A percentile compares a stretch with the other conserved stretches of the same genome.
Conservation (phyloP, 2,329 filamentous ascomycete species). For the Aspergillus novofumigatus region DNA sequence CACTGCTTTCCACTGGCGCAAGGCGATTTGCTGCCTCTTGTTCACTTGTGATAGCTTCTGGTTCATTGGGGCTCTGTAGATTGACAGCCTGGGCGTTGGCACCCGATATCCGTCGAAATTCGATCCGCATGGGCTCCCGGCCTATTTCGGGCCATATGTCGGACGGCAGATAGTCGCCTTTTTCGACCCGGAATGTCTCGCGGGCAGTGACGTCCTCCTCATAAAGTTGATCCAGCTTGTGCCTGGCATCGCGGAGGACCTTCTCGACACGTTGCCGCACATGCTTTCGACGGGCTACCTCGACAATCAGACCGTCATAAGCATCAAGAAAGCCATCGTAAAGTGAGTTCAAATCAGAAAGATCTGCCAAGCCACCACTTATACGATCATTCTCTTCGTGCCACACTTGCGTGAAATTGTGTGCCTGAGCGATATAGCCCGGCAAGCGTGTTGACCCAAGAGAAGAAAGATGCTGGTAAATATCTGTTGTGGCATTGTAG, state of each 20-base stretch:
- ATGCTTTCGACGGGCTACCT: slow-evolving; percentile 69
- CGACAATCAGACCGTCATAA: slow-evolving; percentile 79
- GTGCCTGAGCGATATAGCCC: slow-evolving; percentile 45
- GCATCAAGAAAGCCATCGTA: slow-evolving; percentile 83
- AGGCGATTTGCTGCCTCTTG: slow-evolving; percentile 5
- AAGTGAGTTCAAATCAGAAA: slow-evolving; percentile 72
- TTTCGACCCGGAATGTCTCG: slow-evolving; percentile 73
- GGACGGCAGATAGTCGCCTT: slow-evolving; percentile 80
- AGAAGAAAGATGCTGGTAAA: slow-evolving; percentile 63
- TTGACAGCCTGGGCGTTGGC: slow-evolving; percentile 27
- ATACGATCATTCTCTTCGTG: slow-evolving; percentile 69
- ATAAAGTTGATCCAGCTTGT: slow-evolving; percentile 70
- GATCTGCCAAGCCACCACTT: slow-evolving; percentile 64
- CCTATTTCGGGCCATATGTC: slow-evolving; percentile 80
- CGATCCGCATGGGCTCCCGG: slow-evolving; percentile 50
- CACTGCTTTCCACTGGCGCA: slow-evolving; percentile 7
- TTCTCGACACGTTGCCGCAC: slow-evolving; percentile 70
- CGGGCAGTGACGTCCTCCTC: slow-evolving; percentile 68
- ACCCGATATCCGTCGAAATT: slow-evolving; percentile 35
- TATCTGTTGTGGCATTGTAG: slow-evolving; percentile 56
- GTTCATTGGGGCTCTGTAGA: slow-evolving; percentile 6
- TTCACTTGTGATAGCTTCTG: slow-evolving; percentile 6
- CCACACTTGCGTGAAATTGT: slow-evolving; percentile 57
- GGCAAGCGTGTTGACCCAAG: slow-evolving; percentile 61
- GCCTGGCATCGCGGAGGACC: slow-evolving; percentile 72